phyloP scores from a whole-genome alignment of 2,329 filamentous ascomycete species.

The Zymoseptoria crescenta region DNA sequence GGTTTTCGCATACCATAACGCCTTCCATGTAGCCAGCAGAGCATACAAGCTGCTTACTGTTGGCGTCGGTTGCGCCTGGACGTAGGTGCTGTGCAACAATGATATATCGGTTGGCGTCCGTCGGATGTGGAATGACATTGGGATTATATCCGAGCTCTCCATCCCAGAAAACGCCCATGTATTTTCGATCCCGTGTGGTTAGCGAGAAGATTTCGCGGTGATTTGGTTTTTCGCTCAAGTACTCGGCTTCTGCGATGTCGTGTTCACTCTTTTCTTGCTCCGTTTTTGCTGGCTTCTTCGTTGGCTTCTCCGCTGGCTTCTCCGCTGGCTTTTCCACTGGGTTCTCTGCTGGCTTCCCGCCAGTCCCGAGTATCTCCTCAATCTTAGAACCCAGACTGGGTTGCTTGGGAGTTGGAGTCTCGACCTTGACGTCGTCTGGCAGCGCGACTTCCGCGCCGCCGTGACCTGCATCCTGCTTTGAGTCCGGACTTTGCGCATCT shows the following conservation, averaged over 20 bases:
- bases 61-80: conserved; percentile 19
- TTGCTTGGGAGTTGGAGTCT: neutral
- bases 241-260: neutral
- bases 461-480: neutral
- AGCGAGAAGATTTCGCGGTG: conserved; percentile 37
- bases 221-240: conserved; percentile 1
- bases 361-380: no score
- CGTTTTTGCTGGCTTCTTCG: neutral
- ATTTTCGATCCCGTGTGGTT: conserved; percentile 40
- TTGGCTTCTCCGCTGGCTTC: neutral
- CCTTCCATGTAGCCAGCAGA: conserved; percentile 41
- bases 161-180: conserved; percentile 45
- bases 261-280: neutral
- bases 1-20: conserved; percentile 36
- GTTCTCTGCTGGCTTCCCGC: neutral
- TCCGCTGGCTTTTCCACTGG: neutral
- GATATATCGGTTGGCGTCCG: conserved; percentile 41
- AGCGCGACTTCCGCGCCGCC: neutral
- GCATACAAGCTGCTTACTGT: conserved; percentile 39
- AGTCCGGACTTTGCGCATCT: neutral
- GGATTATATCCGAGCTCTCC: conserved; percentile 43
- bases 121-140: conserved; percentile 51
- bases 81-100: conserved; percentile 31
- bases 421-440: neutral
- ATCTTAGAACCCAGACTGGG: neutral